Base-by-base conservation (phyloP, 2,329 filamentous ascomycete species). In the Volutella citrinella region DNA sequence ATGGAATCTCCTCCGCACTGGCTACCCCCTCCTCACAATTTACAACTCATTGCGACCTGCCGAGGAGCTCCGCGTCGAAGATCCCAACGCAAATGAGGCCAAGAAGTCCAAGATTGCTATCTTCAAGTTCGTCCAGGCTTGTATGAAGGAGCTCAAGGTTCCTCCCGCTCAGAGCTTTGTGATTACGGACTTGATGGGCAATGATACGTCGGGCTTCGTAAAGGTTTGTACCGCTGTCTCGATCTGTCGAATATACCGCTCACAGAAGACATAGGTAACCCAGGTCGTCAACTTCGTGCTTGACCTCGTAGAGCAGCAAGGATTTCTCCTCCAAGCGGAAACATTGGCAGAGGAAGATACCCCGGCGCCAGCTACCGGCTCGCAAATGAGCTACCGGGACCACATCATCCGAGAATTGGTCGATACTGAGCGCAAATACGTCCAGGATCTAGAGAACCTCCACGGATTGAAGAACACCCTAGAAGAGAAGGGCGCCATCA, bases 171-270 rank as follows among this genome's bases (percentile, higher is more conserved):
- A 95, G 42, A 90, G 87, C 55, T 97, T 97, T 61, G 85, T 95
- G 52, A 84, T 98, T 51, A 86, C 80, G 38, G 91, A 98, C 63
- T 69, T 97, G 27, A 90, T 93, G 63, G 87, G 88, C 34, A 88
- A 90, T 52, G 94, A 96, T 62, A 98, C 93, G 2, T 96, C 88
- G 27, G 93, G 93, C 4, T 97, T 98, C 59, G 89, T 96, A 49
- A 97, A 97, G 77, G 87, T 88, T 58, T 42, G 66, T 57, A 26
- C n/a, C n/a, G n/a, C n/a, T n/a, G n/a, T n/a, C n/a, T n/a, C n/a
- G n/a, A n/a, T n/a, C n/a, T n/a, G n/a, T n/a, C n/a, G n/a, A n/a
- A n/a, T n/a, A n/a, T n/a, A n/a, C n/a, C n/a, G n/a, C n/a, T n/a
- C n/a, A n/a, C n/a, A n/a, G n/a, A n/a, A n/a, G n/a, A n/a, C n/a